phyloP scores from a whole-genome alignment of 2,329 filamentous ascomycete species.

The Epichloe festucae region DNA sequence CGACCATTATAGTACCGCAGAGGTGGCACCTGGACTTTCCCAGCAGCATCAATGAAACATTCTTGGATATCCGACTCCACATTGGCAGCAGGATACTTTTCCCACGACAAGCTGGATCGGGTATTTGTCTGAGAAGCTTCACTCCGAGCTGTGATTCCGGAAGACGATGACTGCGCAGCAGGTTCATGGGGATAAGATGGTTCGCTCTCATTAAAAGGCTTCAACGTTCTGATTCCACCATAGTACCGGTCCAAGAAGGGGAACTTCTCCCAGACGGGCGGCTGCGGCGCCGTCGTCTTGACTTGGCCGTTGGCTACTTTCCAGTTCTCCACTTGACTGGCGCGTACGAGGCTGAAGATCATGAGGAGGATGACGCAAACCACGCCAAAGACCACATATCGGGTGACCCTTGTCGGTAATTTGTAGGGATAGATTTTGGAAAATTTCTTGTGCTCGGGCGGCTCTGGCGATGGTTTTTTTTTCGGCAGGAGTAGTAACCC shows the following conservation, averaged over 20 bases:
- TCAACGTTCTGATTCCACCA: constrained; percentile 66
- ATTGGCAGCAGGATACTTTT: constrained; percentile 20
- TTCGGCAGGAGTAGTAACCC: constrained; percentile 33
- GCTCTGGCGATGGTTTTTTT: not conserved
- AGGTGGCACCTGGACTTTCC: constrained; percentile 52
- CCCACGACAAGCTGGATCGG: constrained; percentile 19
- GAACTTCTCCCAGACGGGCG: constrained; percentile 72
- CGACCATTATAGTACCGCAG: constrained; percentile 67
- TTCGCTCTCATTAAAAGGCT: constrained; percentile 49
- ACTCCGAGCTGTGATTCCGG: constrained; percentile 9
- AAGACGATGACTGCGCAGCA: constrained; percentile 9
- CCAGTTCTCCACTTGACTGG: constrained; percentile 58
- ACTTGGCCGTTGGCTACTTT: constrained; percentile 41
- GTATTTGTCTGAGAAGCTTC: constrained; percentile 4
- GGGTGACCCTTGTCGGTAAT: constrained; percentile 58
- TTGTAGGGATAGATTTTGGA: constrained; percentile 36
- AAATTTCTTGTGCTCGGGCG: constrained; percentile 10
- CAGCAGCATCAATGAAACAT: constrained; percentile 64
- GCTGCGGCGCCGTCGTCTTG: constrained; percentile 38
- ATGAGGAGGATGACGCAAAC: constrained; percentile 61
- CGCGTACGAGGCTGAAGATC: constrained; percentile 60
- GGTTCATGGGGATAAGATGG: constrained; percentile 73
- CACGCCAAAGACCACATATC: constrained; percentile 65
- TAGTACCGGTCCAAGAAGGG: constrained; percentile 81
- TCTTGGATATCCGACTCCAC: constrained; percentile 45